These are phyloP conservation scores for Lasiodiplodia citricola DNA, from an alignment of 2,329 filamentous ascomycete genomes.

Conservation along the genomic window DNA sequence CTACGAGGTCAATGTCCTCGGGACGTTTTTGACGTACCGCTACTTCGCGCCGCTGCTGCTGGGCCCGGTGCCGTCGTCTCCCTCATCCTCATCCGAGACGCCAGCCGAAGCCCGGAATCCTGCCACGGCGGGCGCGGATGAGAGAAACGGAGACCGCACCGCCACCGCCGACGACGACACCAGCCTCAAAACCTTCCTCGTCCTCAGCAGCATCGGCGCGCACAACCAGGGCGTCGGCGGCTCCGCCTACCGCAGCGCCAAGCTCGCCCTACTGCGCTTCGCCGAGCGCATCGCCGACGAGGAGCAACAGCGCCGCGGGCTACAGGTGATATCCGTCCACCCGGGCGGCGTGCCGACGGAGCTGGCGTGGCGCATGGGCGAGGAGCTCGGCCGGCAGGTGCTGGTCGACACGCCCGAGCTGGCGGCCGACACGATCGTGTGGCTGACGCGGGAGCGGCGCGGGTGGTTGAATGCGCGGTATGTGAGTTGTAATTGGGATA, in stretches of 20 bases:
- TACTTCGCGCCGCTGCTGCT: no score
- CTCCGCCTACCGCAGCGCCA: constrained; percentile 53
- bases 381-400: neutral
- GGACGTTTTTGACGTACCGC: no score
- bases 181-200: no score
- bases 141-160: no score
- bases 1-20: no score
- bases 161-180: no score
- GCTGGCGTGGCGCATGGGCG: constrained; percentile 23
- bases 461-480: constrained; percentile 56
- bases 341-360: constrained; percentile 38
- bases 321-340: constrained; percentile 34
- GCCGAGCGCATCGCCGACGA: constrained; percentile 57
- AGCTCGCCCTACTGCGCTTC: constrained; percentile 57
- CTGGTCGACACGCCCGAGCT: constrained; percentile 22
- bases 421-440: constrained; percentile 28
- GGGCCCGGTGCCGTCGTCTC: no score
- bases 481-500: constrained; percentile 54
- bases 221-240: neutral
- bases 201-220: no score
- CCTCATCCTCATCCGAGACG: accelerated
- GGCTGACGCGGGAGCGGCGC: constrained; percentile 47
- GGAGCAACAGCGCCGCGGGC: constrained; percentile 31
- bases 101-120: no score
- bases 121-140: no score